Conservation (phyloP, 306 rosid species). For the Cercis canadensis region DNA sequence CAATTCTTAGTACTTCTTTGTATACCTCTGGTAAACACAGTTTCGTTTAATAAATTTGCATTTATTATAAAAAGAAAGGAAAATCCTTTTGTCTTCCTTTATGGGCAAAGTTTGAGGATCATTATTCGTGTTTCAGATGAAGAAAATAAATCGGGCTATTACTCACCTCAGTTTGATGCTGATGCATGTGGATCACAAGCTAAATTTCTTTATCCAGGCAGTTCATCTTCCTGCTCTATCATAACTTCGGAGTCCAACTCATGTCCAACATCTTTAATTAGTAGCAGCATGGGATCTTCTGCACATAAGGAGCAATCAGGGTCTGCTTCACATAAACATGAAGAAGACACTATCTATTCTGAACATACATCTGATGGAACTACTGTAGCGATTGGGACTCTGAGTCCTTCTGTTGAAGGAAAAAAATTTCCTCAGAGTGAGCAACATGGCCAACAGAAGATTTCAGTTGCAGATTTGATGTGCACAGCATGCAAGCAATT, state of each 20-base stretch:
- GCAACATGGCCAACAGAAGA: slow-evolving; percentile 34
- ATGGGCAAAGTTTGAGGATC: slow-evolving; percentile 26
- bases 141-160: slow-evolving; percentile 48
- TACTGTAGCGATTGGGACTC: slow-evolving; percentile 27
- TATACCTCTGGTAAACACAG: slow-evolving; percentile 2
- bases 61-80: slow-evolving; percentile 23
- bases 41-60: slow-evolving; percentile 19
- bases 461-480: slow-evolving; percentile 65
- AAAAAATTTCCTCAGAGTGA: slow-evolving; percentile 37
- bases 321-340: background rate
- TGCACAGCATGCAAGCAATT: slow-evolving; percentile 76
- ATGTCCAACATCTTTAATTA: background rate
- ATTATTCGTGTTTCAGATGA: slow-evolving; percentile 58
- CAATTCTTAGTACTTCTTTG: background rate
- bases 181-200: slow-evolving; percentile 51
- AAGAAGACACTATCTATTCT: background rate
- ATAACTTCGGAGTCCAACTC: slow-evolving; percentile 27
- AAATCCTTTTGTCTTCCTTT: slow-evolving; percentile 13
- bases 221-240: slow-evolving; percentile 41
- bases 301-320: slow-evolving; percentile 1
- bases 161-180: slow-evolving; percentile 72
- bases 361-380: slow-evolving; percentile 28
- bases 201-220: slow-evolving; percentile 37
- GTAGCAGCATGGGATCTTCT: slow-evolving; percentile 30
- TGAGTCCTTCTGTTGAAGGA: slow-evolving; percentile 28